A percentile compares a stretch with the other conserved stretches of the same genome.
Evolutionary conservation across 306 rosid genomes (phyloP).

Genomic region (Luffa aegyptiaca): DNA sequence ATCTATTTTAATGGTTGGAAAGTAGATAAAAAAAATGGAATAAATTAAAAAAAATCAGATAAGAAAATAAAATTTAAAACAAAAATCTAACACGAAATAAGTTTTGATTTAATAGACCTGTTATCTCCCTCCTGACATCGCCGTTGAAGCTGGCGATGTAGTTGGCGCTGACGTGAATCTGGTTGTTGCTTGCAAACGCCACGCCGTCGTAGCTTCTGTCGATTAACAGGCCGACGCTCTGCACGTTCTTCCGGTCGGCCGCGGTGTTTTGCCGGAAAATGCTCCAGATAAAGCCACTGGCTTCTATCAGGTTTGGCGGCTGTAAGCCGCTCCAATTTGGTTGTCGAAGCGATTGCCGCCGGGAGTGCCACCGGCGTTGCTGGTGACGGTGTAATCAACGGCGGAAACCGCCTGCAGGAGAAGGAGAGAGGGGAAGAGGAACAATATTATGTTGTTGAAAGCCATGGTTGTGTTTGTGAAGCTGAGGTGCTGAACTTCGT

Average conservation of each 20-base stretch:
- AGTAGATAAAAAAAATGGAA: too few relatives aligned
- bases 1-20: too few relatives aligned
- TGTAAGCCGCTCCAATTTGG: conserved; percentile 17
- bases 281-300: conserved; percentile 18
- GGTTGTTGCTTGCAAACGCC: conserved; percentile 10
- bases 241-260: conserved; percentile 12
- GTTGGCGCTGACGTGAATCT: conserved; percentile 27
- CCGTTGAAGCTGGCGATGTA: conserved; percentile 5
- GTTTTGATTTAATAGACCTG: neutral
- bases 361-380: conserved; percentile 24
- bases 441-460: neutral
- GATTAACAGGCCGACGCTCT: conserved; percentile 10
- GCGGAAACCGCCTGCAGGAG: conserved; percentile 18
- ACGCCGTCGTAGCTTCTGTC: conserved; percentile 17
- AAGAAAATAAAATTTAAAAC: too few relatives aligned
- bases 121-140: conserved; percentile 18
- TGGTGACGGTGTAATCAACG: conserved; percentile 24
- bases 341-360: conserved; percentile 32
- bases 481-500: neutral
- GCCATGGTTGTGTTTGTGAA: neutral
- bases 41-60: too few relatives aligned
- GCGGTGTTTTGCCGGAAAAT: conserved; percentile 13
- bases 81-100: too few relatives aligned
- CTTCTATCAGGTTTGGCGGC: conserved; percentile 15
- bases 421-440: conserved; percentile 12